Evolutionary conservation across 495 filamentous ascomycete genomes (phyloP).

Genomic region (Aspergillus affinis): DNA sequence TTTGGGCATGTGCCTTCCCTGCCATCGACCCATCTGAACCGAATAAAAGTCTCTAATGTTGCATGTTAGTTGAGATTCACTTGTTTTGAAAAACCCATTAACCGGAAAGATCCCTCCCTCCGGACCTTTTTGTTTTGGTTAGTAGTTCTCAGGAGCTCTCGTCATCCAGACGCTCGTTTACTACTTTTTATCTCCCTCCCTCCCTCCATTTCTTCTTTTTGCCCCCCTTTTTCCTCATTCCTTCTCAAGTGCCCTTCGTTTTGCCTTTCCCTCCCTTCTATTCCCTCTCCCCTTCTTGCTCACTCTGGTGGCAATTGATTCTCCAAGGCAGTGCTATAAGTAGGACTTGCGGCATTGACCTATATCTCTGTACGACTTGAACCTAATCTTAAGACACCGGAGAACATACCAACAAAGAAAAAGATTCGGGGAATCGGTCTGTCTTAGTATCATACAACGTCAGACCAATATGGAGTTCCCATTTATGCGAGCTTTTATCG

Average conservation of each 20-base stretch:
- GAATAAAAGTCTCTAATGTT: slow-evolving; percentile 28
- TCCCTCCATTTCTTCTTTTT: slow-evolving; percentile 14
- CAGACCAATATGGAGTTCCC: slow-evolving; percentile 39
- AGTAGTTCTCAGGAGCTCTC: slow-evolving; percentile 8
- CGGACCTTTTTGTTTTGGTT: slow-evolving; percentile 2
- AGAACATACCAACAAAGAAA: slow-evolving; percentile 3
- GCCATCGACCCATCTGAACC: slow-evolving; percentile 15
- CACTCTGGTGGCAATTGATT: background rate
- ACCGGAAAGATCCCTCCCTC: slow-evolving; percentile 16
- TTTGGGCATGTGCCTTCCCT: slow-evolving; percentile 29
- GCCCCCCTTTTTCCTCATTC: slow-evolving; percentile 3
- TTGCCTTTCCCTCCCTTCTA: slow-evolving; percentile 8
- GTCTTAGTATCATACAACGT: slow-evolving; percentile 10
- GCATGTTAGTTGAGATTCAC: slow-evolving; percentile 18
- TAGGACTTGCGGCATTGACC: background rate
- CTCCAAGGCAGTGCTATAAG: background rate
- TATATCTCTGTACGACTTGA: background rate
- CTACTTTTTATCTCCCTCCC: slow-evolving; percentile 11
- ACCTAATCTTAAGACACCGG: background rate
- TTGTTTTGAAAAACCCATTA: slow-evolving; percentile 16
- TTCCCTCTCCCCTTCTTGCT: background rate
- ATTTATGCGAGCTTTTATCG: slow-evolving; percentile 47
- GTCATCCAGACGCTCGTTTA: slow-evolving; percentile 20
- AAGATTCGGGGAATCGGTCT: background rate
- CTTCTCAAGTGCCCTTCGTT: slow-evolving; percentile 8